phyloP scores from a whole-genome alignment of 805 yeast species.

The Nakazawaea ishiwadae region DNA sequence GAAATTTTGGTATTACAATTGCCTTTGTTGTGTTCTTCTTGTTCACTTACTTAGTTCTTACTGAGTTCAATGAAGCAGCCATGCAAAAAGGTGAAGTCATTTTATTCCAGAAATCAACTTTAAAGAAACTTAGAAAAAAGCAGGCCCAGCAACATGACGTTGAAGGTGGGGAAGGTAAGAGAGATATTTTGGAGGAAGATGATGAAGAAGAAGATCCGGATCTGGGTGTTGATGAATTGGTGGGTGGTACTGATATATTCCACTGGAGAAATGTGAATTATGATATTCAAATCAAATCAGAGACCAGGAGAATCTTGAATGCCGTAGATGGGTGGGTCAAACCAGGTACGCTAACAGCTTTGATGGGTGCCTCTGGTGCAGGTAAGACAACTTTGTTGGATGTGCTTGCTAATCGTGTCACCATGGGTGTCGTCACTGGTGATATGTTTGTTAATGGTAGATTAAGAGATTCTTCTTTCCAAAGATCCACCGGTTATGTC shows the following conservation, averaged over 20 bases:
- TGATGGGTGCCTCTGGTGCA: constrained; percentile 87
- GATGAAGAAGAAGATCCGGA: constrained; percentile 19
- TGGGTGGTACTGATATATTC: constrained; percentile 40
- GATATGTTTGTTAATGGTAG: constrained; percentile 70
- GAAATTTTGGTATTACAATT: constrained; percentile 68
- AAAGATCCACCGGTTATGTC: constrained; percentile 74
- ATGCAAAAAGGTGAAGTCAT: constrained; percentile 70
- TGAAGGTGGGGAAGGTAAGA: constrained; percentile 3
- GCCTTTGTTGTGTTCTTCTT: constrained; percentile 55
- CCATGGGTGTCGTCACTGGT: constrained; percentile 67
- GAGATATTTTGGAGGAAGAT: constrained; percentile 17
- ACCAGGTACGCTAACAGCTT: constrained; percentile 77
- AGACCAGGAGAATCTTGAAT: constrained; percentile 35
- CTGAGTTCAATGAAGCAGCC: constrained; percentile 58
- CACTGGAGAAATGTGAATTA: constrained; percentile 67
- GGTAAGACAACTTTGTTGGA: constrained; percentile 78
- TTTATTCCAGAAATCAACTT: constrained; percentile 47
- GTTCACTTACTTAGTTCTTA: constrained; percentile 43
- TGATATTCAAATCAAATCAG: constrained; percentile 51
- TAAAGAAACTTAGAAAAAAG: constrained; percentile 10
- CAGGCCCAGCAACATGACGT: constrained; percentile 1
- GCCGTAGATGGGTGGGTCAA: constrained; percentile 68
- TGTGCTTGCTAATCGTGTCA: constrained; percentile 66
- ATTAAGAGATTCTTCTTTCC: constrained; percentile 60
- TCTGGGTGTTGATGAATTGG: constrained; percentile 26